Percentiles rank a stretch among this genome's conserved stretches.
Evolutionary conservation across 148 eudicot genomes (phyloP).

Genomic region (Chenopodium suecicum): DNA sequence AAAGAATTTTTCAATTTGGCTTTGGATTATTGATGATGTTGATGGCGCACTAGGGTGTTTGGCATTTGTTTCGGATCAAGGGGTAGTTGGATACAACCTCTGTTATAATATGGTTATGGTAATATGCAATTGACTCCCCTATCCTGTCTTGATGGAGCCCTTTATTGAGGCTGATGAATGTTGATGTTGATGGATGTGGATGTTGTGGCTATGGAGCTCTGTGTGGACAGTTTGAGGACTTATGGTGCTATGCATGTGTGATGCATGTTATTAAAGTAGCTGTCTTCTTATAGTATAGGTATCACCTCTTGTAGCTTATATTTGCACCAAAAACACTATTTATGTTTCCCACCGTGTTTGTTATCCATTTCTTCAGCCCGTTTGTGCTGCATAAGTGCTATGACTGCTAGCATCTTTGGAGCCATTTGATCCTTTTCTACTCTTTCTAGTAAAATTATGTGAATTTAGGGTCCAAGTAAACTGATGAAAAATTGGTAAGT

Average conservation of each 20-base stretch:
- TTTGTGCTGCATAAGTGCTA: neutral
- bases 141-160: neutral
- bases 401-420: neutral
- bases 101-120: neutral
- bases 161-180: neutral
- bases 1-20: neutral
- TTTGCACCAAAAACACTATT: neutral
- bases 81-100: neutral
- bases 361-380: neutral
- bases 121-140: neutral
- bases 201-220: neutral
- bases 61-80: neutral
- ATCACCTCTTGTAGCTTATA: neutral
- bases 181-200: neutral
- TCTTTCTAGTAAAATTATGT: neutral
- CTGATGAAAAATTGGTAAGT: neutral
- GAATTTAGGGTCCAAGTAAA: neutral
- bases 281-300: neutral
- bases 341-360: neutral
- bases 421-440: neutral
- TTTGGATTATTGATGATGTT: neutral
- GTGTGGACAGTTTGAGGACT: neutral
- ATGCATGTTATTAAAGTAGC: neutral
- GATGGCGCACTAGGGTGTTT: neutral
- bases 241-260: neutral